Evolutionary conservation across 2,329 filamentous ascomycete species (phyloP).

Genomic region (Blastomyces percursus): DNA sequence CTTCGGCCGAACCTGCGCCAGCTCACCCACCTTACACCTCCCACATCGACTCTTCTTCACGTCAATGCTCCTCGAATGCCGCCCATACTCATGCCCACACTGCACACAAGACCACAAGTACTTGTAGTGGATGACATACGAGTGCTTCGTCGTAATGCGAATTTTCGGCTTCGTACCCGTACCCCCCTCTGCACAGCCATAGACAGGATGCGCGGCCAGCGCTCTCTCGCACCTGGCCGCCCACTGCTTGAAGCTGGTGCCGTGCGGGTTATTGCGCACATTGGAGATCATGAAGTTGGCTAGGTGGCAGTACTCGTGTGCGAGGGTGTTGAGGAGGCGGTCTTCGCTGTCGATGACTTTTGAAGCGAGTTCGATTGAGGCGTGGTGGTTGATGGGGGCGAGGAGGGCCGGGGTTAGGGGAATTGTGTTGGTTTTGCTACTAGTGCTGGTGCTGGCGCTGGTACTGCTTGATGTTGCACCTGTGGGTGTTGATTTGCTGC

Average conservation of each 20-base stretch:
- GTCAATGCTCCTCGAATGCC: conserved; percentile 81
- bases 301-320: conserved; percentile 93
- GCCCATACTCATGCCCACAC: conserved; percentile 63
- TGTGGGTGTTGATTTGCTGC: not conserved
- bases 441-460: not conserved
- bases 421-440: not conserved
- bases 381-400: conserved; percentile 42
- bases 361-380: conserved; percentile 75
- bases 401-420: conserved; percentile 10
- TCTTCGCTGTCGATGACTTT: conserved; percentile 73
- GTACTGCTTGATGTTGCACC: not conserved
- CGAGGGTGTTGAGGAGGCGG: conserved; percentile 77
- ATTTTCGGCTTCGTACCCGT: conserved; percentile 30
- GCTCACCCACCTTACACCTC: conserved; percentile 50
- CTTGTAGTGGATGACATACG: conserved; percentile 82
- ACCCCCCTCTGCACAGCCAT: conserved; percentile 48
- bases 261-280: conserved; percentile 66
- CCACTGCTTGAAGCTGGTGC: conserved; percentile 72
- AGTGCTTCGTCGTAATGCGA: conserved; percentile 70
- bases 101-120: conserved; percentile 70
- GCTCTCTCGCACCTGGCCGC: conserved; percentile 30
- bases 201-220: conserved; percentile 41
- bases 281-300: conserved; percentile 81
- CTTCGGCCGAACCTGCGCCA: conserved; percentile 70
- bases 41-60: conserved; percentile 61